phyloP scores from a whole-genome alignment of 176 grass and related monocot genomes.

The Lolium perenne region DNA sequence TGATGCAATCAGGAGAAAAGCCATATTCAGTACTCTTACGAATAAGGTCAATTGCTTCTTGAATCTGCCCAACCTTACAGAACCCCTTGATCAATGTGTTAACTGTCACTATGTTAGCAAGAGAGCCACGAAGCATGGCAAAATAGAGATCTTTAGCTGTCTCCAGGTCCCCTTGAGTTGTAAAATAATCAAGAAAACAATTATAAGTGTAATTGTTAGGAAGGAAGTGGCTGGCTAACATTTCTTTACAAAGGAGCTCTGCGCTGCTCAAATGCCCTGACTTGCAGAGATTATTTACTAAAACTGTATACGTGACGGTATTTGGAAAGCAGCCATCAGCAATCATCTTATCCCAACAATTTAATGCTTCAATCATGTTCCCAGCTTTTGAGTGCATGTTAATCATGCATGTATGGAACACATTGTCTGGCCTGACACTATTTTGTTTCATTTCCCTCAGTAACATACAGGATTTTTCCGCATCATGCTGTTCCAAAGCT shows the following conservation, averaged over 20 bases:
- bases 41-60: slow-evolving; percentile 23
- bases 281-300: slow-evolving; percentile 29
- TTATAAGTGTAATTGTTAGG: slow-evolving; percentile 29
- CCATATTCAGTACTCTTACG: slow-evolving; percentile 5
- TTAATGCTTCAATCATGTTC: slow-evolving; percentile 12
- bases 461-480: background rate
- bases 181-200: slow-evolving; percentile 27
- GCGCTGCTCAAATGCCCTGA: slow-evolving; percentile 18
- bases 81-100: slow-evolving; percentile 30
- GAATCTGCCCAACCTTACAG: slow-evolving; percentile 25
- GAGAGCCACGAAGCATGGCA: slow-evolving; percentile 23
- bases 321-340: slow-evolving; percentile 25
- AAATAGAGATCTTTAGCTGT: slow-evolving; percentile 27
- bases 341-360: slow-evolving; percentile 21
- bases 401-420: slow-evolving; percentile 29
- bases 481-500: slow-evolving; percentile 7
- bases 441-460: slow-evolving; percentile 7
- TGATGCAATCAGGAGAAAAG: slow-evolving; percentile 5
- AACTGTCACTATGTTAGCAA: slow-evolving; percentile 21
- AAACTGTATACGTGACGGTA: slow-evolving; percentile 5
- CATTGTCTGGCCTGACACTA: background rate
- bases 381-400: background rate
- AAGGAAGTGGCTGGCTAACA: slow-evolving; percentile 12
- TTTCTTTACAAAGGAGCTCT: slow-evolving; percentile 32
- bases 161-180: slow-evolving; percentile 18